These are phyloP conservation scores for Biscutella auriculata DNA, from an alignment of 441 rosid species.

Conservation along the genomic window DNA sequence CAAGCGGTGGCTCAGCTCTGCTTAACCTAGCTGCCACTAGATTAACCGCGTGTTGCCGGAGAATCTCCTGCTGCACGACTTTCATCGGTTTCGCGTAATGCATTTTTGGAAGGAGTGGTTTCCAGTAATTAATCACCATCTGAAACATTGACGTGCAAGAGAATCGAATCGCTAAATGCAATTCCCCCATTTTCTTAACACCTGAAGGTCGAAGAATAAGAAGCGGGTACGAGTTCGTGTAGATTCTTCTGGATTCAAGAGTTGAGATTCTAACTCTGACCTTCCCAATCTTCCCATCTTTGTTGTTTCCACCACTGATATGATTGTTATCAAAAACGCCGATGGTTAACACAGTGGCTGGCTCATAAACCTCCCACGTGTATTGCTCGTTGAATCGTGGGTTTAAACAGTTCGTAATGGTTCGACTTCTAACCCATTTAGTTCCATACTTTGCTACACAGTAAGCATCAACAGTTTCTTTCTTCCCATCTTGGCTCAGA, in stretches of 20 bases:
- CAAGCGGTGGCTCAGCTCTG: constrained; percentile 81
- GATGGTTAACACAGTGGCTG: constrained; percentile 72
- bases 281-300: constrained; percentile 60
- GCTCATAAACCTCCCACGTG: constrained; percentile 92
- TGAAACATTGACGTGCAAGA: constrained; percentile 48
- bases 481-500: constrained; percentile 64
- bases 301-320: constrained; percentile 32
- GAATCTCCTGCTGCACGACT: constrained; percentile 63
- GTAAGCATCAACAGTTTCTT: constrained; percentile 75
- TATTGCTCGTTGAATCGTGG: constrained; percentile 92
- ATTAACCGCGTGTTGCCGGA: constrained; percentile 69
- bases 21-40: constrained; percentile 75
- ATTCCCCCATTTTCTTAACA: constrained; percentile 84
- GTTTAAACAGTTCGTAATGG: constrained; percentile 50
- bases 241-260: constrained; percentile 65
- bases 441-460: constrained; percentile 92
- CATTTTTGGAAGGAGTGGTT: constrained; percentile 83
- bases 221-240: constrained; percentile 70
- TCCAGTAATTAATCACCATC: constrained; percentile 45
- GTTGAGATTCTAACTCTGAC: constrained; percentile 74
- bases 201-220: constrained; percentile 77
- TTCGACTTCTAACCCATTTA: constrained; percentile 87
- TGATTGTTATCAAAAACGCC: constrained; percentile 81
- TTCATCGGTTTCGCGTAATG: constrained; percentile 65
- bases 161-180: constrained; percentile 80